A percentile compares a stretch with the other conserved stretches of the same genome.
Conservation (phyloP, 495 filamentous ascomycete genomes). For the Wilcoxina mikolae region DNA sequence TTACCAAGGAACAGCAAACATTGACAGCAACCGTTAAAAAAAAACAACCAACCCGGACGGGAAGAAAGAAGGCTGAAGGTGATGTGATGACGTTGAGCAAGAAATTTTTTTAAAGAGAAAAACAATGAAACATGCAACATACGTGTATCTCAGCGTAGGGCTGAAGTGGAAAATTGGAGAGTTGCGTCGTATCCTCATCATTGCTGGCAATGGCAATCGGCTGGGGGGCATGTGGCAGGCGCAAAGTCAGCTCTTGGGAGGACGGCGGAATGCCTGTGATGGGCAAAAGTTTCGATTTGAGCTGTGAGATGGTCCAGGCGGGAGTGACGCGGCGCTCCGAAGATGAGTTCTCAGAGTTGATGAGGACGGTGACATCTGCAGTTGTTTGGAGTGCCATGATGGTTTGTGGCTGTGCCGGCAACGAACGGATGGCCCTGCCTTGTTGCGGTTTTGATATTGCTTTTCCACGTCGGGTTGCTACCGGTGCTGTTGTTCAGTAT, state of each 20-base stretch:
- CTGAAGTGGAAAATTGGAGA: constrained; percentile 48
- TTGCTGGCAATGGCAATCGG: constrained; percentile 43
- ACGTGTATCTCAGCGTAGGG: constrained; percentile 66
- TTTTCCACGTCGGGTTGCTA: neutral
- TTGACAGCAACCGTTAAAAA: neutral
- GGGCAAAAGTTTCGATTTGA: constrained; percentile 82
- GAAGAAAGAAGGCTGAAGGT: neutral
- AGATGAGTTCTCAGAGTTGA: constrained; percentile 57
- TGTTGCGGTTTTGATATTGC: neutral
- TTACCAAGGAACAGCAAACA: neutral
- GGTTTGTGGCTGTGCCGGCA: neutral
- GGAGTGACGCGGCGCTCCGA: constrained; percentile 84
- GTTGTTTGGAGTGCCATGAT: constrained; percentile 37
- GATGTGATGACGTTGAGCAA: neutral
- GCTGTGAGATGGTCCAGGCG: constrained; percentile 73
- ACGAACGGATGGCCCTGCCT: too few relatives aligned
- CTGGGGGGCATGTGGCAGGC: constrained; percentile 39
- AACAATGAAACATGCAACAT: constrained; percentile 32
- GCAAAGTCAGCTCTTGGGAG: constrained; percentile 57
- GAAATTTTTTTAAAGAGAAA: neutral
- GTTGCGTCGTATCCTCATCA: constrained; percentile 50
- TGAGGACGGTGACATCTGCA: constrained; percentile 67
- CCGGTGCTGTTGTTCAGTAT: neutral
- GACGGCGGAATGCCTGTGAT: constrained; percentile 81
- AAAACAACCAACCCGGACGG: neutral